Evolutionary conservation across 164 flowering plant species (phyloP).

Genomic region (Amborella trichopoda): DNA sequence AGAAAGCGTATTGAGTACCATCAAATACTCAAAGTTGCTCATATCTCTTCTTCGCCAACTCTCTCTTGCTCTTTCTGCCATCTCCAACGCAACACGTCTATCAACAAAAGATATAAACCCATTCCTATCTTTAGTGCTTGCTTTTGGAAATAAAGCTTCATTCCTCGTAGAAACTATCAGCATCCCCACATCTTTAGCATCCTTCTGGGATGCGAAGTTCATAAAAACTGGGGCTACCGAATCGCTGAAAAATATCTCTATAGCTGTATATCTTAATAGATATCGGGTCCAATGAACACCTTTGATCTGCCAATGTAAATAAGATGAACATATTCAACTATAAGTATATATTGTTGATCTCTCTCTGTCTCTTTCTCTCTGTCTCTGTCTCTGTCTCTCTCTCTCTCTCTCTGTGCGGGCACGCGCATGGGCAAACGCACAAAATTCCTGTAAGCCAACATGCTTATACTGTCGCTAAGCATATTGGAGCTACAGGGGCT

Average conservation of each 20-base stretch:
- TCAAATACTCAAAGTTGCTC: slow-evolving; percentile 89
- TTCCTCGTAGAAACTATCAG: slow-evolving; percentile 78
- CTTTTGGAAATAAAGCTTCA: slow-evolving; percentile 62
- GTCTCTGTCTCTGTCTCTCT: no score
- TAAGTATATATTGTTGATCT: no score
- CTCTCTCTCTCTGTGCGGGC: no score
- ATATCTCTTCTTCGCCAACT: slow-evolving; percentile 97
- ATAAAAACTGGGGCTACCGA: slow-evolving; percentile 81
- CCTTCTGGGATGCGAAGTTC: slow-evolving; percentile 68
- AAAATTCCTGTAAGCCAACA: no score
- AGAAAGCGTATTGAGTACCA: slow-evolving; percentile 86
- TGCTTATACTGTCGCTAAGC: no score
- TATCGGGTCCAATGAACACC: slow-evolving; percentile 97
- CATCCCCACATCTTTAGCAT: slow-evolving; percentile 82
- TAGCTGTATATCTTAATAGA: slow-evolving; percentile 81
- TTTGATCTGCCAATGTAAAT: slow-evolving; percentile 41
- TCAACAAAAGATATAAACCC: slow-evolving; percentile 77
- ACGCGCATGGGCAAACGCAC: no score
- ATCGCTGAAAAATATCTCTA: slow-evolving; percentile 79
- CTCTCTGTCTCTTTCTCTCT: no score
- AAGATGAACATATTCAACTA: slow-evolving; percentile 1
- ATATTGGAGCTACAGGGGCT: no score
- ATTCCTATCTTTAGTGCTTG: slow-evolving; percentile 54
- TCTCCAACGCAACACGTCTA: slow-evolving; percentile 75
- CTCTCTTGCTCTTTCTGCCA: slow-evolving; percentile 89